A percentile compares a stretch with the other conserved stretches of the same genome.
Evolutionary conservation across 352 stramenopile species (phyloP).

Genomic region (Phytophthora foliorum): DNA sequence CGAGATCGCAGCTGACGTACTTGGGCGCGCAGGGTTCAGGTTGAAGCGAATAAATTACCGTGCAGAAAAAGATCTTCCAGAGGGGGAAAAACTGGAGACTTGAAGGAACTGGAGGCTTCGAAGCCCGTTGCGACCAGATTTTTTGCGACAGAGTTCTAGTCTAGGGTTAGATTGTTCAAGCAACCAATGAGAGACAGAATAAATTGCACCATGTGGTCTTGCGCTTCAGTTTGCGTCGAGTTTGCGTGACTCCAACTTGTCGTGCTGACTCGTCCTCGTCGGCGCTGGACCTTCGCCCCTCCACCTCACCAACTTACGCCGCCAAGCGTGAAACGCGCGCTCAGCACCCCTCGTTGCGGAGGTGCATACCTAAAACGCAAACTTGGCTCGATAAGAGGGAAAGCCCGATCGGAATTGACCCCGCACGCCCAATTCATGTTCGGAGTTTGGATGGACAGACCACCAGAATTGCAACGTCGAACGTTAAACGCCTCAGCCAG

Average conservation of each 20-base stretch:
- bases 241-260: not conserved
- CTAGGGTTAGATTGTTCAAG: constrained; percentile 17
- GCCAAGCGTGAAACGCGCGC: constrained; percentile 17
- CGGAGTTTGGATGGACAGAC: constrained; percentile 17
- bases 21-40: constrained; percentile 19
- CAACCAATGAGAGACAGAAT: constrained; percentile 13
- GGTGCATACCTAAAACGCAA: constrained; percentile 16
- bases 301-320: not conserved
- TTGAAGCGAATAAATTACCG: constrained; percentile 36
- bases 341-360: constrained; percentile 1
- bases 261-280: constrained; percentile 22
- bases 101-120: constrained; percentile 16
- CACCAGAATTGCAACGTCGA: constrained; percentile 41
- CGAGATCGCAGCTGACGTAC: constrained; percentile 23
- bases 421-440: not conserved
- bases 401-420: not conserved
- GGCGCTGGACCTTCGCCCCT: constrained; percentile 10
- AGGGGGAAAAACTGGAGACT: too few species aligned
- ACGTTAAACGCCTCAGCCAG: constrained; percentile 17
- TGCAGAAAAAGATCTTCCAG: constrained; percentile 20
- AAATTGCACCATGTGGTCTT: constrained; percentile 31
- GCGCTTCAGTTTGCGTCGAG: constrained; percentile 34
- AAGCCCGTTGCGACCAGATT: constrained; percentile 12
- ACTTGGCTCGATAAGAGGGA: not conserved
- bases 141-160: constrained; percentile 28